Conservation (phyloP, 2,329 filamentous ascomycete genomes). For the Claviceps pazoutovae region DNA sequence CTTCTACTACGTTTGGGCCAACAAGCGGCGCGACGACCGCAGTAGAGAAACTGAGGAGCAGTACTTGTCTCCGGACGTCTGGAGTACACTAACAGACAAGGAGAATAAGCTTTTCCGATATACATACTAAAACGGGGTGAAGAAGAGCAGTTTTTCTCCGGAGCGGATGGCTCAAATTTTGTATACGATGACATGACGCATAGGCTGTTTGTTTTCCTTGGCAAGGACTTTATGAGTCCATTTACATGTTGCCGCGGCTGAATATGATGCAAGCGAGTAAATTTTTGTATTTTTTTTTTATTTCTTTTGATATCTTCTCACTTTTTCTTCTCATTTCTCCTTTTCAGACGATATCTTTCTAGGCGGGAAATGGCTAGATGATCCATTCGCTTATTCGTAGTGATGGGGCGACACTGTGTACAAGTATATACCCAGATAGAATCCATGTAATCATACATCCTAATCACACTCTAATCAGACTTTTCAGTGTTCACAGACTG, state of each 20-base stretch:
- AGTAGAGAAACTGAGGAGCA: slow-evolving; percentile 24
- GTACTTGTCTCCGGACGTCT: slow-evolving; percentile 28
- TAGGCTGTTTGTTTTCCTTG: background rate
- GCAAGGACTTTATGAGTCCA: too few species aligned
- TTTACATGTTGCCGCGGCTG: too few species aligned
- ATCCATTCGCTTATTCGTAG: too few species aligned
- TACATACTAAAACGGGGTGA: slow-evolving; percentile 19
- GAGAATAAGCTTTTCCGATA: slow-evolving; percentile 46
- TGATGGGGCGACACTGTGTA: too few species aligned
- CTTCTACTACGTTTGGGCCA: slow-evolving; percentile 36
- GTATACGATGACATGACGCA: background rate
- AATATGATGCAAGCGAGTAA: background rate
- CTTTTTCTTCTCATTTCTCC: too few species aligned
- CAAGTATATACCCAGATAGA: too few species aligned
- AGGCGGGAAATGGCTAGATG: too few species aligned
- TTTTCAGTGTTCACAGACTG: too few species aligned
- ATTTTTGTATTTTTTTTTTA: too few species aligned
- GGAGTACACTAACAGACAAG: slow-evolving; percentile 38
- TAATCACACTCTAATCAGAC: too few species aligned
- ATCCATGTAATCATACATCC: too few species aligned
- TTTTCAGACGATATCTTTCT: too few species aligned
- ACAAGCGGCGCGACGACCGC: slow-evolving; percentile 22
- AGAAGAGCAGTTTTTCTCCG: background rate
- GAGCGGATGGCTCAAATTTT: background rate
- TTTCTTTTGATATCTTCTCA: background rate